Percentiles rank a stretch among this genome's conserved stretches.
Conservation (phyloP, 768 basidiomycete species). For the Leccinellum rugosiceps region DNA sequence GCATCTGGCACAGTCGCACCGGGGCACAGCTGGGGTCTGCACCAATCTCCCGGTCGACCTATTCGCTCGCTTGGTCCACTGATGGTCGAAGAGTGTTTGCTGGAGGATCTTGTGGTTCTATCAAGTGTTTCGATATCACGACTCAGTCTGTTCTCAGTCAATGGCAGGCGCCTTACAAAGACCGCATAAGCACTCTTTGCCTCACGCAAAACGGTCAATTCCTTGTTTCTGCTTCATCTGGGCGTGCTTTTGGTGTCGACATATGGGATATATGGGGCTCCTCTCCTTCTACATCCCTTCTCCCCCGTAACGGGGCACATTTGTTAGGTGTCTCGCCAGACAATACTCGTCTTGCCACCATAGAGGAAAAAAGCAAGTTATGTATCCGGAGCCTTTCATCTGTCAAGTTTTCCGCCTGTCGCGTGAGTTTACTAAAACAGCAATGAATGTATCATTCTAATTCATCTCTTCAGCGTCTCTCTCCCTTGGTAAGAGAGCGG, state of each 20-base stretch:
- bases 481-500: not conserved
- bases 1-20: constrained; percentile 14
- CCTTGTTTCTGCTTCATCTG: constrained; percentile 12
- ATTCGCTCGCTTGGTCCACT: constrained; percentile 16
- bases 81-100: constrained; percentile 15
- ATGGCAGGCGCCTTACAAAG: not conserved
- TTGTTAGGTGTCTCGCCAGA: constrained; percentile 4
- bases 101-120: constrained; percentile 7
- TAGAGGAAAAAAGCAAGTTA: not conserved
- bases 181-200: constrained; percentile 7
- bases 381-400: not conserved
- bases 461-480: not conserved
- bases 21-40: constrained; percentile 4
- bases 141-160: not conserved
- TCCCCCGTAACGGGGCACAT: not conserved
- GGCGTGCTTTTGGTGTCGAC: not conserved
- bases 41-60: not conserved
- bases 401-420: not conserved
- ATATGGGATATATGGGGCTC: constrained; percentile 11
- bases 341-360: not conserved
- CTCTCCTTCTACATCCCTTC: not conserved
- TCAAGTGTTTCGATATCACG: constrained; percentile 10
- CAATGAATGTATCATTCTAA: not conserved
- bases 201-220: constrained; percentile 1
- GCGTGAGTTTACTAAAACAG: not conserved